Evolutionary conservation across 2,329 filamentous ascomycete genomes (phyloP).

Genomic region (Fusarium citri): DNA sequence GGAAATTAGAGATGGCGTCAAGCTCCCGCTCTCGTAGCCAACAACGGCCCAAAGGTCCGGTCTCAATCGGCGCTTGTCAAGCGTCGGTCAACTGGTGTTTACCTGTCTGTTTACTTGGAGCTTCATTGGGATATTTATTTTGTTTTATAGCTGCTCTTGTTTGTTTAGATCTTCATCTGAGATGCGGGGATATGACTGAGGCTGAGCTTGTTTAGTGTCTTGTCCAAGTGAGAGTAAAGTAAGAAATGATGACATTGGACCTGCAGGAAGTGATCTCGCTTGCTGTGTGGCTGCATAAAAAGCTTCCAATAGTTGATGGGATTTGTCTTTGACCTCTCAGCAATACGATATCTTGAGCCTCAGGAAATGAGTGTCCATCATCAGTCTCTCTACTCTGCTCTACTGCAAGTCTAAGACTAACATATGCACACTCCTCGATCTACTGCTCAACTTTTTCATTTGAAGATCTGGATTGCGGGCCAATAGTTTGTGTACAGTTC

Average conservation of each 20-base stretch:
- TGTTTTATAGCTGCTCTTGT: constrained; percentile 7
- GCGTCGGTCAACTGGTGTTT: not conserved
- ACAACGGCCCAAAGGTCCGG: not conserved
- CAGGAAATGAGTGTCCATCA: constrained; percentile 15
- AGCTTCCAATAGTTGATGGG: constrained; percentile 30
- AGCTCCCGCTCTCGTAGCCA: constrained; percentile 2
- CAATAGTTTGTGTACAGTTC: not conserved
- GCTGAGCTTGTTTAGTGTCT: constrained; percentile 1
- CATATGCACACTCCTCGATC: constrained; percentile 24
- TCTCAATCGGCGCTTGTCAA: not conserved
- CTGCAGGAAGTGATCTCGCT: constrained; percentile 36
- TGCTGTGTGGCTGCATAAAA: constrained; percentile 26
- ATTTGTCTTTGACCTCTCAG: not conserved
- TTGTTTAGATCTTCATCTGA: constrained; percentile 23
- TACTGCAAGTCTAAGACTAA: constrained; percentile 14
- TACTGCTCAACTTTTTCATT: not conserved
- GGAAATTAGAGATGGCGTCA: constrained; percentile 22
- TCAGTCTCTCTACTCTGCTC: not conserved
- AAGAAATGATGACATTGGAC: constrained; percentile 7
- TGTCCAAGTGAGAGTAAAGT: not conserved
- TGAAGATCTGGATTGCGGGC: not conserved
- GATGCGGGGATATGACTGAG: constrained; percentile 9
- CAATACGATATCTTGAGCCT: constrained; percentile 20
- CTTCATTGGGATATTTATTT: constrained; percentile 11
- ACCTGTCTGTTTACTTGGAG: constrained; percentile 16